Evolutionary conservation across 2,329 filamentous ascomycete species (phyloP).

Genomic region (Lasiodiplodia citricola): DNA sequence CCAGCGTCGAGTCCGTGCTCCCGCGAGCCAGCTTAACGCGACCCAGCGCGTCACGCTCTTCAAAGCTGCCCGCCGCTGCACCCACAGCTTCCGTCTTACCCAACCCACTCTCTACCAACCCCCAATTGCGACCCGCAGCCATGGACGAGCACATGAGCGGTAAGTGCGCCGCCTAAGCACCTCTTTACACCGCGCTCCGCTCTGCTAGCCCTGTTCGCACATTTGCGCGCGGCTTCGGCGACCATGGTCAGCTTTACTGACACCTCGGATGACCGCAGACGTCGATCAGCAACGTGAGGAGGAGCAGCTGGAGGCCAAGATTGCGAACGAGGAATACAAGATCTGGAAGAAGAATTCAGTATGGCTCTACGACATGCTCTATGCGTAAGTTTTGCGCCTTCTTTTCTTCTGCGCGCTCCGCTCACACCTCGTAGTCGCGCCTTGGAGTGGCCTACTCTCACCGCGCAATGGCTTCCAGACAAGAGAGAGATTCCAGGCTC

Average conservation of each 20-base stretch:
- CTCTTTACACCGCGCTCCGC: not conserved
- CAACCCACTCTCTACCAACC: not conserved
- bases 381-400: constrained; percentile 62
- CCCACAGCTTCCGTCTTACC: constrained; percentile 3
- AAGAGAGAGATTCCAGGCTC: constrained; percentile 83
- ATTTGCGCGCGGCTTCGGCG: not conserved
- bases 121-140: constrained; percentile 21
- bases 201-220: not conserved
- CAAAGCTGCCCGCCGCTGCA: constrained; percentile 5
- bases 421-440: constrained; percentile 67
- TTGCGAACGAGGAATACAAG: constrained; percentile 99
- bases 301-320: constrained; percentile 76
- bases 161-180: constrained; percentile 27
- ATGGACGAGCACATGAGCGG: constrained; percentile 49
- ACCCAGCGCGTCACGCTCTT: constrained; percentile 21
- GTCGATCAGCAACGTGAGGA: constrained; percentile 63
- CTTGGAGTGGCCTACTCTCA: constrained; percentile 95
- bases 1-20: not conserved
- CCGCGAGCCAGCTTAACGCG: constrained; percentile 12
- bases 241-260: not conserved
- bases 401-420: not conserved
- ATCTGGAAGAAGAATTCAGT: constrained; percentile 99
- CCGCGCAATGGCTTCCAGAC: constrained; percentile 97
- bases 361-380: constrained; percentile 97
- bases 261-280: constrained; percentile 39